Evolutionary conservation across 2,329 filamentous ascomycete genomes (phyloP).

Genomic region (Coniochaeta sp.): DNA sequence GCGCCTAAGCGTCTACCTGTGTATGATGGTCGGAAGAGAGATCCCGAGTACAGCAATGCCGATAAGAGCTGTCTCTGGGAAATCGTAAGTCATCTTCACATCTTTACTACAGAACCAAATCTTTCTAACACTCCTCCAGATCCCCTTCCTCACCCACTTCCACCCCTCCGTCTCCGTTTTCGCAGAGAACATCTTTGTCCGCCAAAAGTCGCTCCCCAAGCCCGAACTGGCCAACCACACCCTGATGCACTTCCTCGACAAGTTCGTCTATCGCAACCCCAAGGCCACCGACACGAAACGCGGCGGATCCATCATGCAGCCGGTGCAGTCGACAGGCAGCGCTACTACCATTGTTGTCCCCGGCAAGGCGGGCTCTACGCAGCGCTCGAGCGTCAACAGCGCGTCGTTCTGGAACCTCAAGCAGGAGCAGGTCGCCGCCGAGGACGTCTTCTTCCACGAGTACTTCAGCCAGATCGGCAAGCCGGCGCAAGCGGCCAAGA

Average conservation of each 20-base stretch:
- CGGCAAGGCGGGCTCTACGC: constrained; percentile 35
- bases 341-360: constrained; percentile 49
- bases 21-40: constrained; percentile 86
- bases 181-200: constrained; percentile 62
- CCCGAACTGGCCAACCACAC: constrained; percentile 87
- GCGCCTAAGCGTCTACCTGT: constrained; percentile 12
- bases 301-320: constrained; percentile 94
- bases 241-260: constrained; percentile 91
- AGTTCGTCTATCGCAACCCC: constrained; percentile 95
- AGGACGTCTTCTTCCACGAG: constrained; percentile 97
- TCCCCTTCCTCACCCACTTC: constrained; percentile 72
- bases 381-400: constrained; percentile 58
- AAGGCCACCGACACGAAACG: constrained; percentile 62
- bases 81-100: constrained; percentile 31
- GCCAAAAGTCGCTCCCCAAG: constrained; percentile 70
- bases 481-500: constrained; percentile 44
- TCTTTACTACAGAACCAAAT: no score
- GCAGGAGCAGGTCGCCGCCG: constrained; percentile 75
- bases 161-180: constrained; percentile 89
- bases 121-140: background rate
- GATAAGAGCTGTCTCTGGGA: constrained; percentile 93
- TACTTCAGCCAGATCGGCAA: constrained; percentile 80
- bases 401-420: constrained; percentile 90
- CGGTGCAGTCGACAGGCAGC: constrained; percentile 40
- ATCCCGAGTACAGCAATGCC: constrained; percentile 90